A percentile compares a stretch with the other conserved stretches of the same genome.
Evolutionary conservation across 805 yeast genomes (phyloP).

Genomic region (Metschnikowia cubensis): DNA sequence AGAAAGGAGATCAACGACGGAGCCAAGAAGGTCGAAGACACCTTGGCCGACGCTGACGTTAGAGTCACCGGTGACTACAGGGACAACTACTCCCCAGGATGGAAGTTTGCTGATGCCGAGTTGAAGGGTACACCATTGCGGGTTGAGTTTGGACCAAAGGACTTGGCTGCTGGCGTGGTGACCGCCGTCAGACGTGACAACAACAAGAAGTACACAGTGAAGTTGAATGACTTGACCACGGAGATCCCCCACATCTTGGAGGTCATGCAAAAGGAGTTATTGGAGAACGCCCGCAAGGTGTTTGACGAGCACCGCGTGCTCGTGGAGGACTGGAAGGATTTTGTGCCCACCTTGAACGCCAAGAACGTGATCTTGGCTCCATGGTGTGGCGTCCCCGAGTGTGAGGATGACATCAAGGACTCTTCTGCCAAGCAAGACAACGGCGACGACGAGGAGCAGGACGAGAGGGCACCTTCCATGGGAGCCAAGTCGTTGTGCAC

Average conservation of each 20-base stretch:
- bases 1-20: constrained; percentile 66
- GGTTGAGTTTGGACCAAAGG: constrained; percentile 95
- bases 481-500: constrained; percentile 98
- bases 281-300: constrained; percentile 70
- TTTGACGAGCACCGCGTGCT: constrained; percentile 80
- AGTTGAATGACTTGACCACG: constrained; percentile 59
- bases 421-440: constrained; percentile 76
- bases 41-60: constrained; percentile 57
- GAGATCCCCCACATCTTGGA: constrained; percentile 75
- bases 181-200: constrained; percentile 92
- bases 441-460: constrained; percentile 79
- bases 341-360: constrained; percentile 85
- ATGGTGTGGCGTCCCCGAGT: constrained; percentile 93
- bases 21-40: constrained; percentile 63
- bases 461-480: constrained; percentile 97
- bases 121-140: constrained; percentile 93
- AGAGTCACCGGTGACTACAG: constrained; percentile 85
- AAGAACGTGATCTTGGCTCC: constrained; percentile 91
- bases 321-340: constrained; percentile 85
- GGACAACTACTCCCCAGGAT: constrained; percentile 94
- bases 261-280: constrained; percentile 73
- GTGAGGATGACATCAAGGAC: constrained; percentile 97
- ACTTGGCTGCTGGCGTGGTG: constrained; percentile 72
- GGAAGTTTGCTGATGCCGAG: constrained; percentile 98
- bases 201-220: constrained; percentile 66